These are phyloP conservation scores for Prorocentrum cordatum DNA, from an alignment of 169 alveolate genomes.

Conservation along the genomic window DNA sequence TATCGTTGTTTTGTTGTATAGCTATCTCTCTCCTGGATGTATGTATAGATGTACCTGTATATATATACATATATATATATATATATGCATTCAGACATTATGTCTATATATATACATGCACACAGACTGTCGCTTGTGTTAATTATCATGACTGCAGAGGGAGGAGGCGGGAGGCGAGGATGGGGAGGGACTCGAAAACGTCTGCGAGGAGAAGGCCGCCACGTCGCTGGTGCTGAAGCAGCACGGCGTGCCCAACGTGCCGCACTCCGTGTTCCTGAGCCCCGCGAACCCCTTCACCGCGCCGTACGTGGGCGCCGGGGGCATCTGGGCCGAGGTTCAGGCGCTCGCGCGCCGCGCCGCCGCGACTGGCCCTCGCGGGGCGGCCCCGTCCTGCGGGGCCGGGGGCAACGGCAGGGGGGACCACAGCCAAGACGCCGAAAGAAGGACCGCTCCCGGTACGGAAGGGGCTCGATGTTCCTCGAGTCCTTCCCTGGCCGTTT, in stretches of 20 bases:
- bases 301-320: neutral
- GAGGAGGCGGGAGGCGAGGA: neutral
- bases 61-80: neutral
- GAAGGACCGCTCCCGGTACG: too few species aligned
- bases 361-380: too few species aligned
- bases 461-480: too few species aligned
- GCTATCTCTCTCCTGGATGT: neutral
- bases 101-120: neutral
- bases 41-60: neutral
- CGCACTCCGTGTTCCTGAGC: conserved; percentile 47
- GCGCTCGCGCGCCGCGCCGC: too few species aligned
- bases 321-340: conserved; percentile 53
- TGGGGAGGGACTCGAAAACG: neutral
- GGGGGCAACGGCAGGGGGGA: too few species aligned
- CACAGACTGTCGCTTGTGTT: neutral
- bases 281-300: conserved; percentile 65
- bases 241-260: neutral
- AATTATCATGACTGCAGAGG: neutral
- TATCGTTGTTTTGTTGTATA: too few species aligned
- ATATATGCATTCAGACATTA: too few species aligned
- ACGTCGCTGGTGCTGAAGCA: neutral
- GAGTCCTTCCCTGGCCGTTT: too few species aligned
- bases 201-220: neutral
- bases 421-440: too few species aligned
- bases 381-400: too few species aligned